Conservation (phyloP, 2,329 filamentous ascomycete species). For the Stachybotrys elegans region DNA sequence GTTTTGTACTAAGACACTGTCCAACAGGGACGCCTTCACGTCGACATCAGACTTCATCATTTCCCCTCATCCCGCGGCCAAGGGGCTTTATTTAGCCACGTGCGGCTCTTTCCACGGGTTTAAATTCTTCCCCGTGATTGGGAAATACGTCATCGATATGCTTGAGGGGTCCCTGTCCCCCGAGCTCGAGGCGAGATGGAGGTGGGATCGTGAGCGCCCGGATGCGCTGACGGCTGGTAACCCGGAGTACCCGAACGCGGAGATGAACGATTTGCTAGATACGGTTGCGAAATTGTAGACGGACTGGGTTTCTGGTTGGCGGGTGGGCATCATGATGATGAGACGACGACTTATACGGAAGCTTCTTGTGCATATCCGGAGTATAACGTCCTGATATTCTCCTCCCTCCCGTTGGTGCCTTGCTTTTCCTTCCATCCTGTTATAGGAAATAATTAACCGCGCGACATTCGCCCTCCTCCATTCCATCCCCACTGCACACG, state of each 20-base stretch:
- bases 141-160: constrained; percentile 58
- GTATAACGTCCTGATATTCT: too few relatives aligned
- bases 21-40: constrained; percentile 58
- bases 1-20: constrained; percentile 3
- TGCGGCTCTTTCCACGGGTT: constrained; percentile 64
- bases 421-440: too few relatives aligned
- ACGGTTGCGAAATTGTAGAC: constrained; percentile 22
- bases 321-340: too few relatives aligned
- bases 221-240: constrained; percentile 39
- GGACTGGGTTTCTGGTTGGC: too few relatives aligned
- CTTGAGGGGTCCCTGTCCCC: constrained; percentile 37
- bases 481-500: background rate
- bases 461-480: too few relatives aligned
- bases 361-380: too few relatives aligned
- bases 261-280: constrained; percentile 49
- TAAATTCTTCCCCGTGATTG: constrained; percentile 63
- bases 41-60: constrained; percentile 59
- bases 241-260: constrained; percentile 50
- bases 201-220: constrained; percentile 55
- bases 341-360: too few relatives aligned
- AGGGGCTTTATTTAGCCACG: constrained; percentile 56
- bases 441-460: too few relatives aligned
- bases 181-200: constrained; percentile 43
- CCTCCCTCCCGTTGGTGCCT: too few relatives aligned
- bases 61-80: constrained; percentile 45